These are phyloP conservation scores for Areca catechu DNA, from an alignment of 176 grass and related monocot genomes.

Conservation along the genomic window DNA sequence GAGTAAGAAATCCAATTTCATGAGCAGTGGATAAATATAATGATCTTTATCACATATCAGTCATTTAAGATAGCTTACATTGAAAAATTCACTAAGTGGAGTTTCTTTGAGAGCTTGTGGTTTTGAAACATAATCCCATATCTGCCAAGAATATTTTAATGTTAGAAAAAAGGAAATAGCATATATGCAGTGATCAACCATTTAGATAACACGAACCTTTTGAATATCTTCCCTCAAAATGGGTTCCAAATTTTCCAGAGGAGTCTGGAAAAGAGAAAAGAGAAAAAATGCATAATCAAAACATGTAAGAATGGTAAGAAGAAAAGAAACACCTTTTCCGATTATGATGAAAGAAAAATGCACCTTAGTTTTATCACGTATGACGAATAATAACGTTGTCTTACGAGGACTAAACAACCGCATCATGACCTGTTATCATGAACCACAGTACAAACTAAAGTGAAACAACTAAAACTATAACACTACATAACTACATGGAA, in stretches of 20 bases:
- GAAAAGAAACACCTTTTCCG: too few relatives aligned
- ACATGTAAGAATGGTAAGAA: not conserved
- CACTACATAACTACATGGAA: not conserved
- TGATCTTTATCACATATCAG: too few relatives aligned
- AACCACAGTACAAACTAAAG: constrained; percentile 15
- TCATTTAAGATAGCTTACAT: constrained; percentile 33
- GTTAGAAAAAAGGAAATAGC: constrained; percentile 18
- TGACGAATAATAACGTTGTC: constrained; percentile 91
- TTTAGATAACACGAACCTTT: constrained; percentile 49
- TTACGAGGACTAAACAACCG: constrained; percentile 95
- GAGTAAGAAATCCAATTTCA: too few relatives aligned
- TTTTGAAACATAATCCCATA: constrained; percentile 93
- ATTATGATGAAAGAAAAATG: not conserved
- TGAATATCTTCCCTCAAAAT: constrained; percentile 97
- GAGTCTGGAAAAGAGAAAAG: constrained; percentile 51
- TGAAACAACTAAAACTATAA: not conserved
- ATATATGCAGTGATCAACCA: too few relatives aligned
- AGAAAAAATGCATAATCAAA: constrained; percentile 1
- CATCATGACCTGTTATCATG: constrained; percentile 78
- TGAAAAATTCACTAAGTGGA: constrained; percentile 86
- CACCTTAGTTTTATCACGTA: constrained; percentile 96
- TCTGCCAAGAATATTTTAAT: constrained; percentile 47
- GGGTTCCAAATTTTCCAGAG: constrained; percentile 86
- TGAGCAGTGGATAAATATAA: too few relatives aligned
- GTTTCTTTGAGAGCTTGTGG: constrained; percentile 92